Conservation (phyloP, 805 yeast genomes). For the Cyberlindnera maritima region DNA sequence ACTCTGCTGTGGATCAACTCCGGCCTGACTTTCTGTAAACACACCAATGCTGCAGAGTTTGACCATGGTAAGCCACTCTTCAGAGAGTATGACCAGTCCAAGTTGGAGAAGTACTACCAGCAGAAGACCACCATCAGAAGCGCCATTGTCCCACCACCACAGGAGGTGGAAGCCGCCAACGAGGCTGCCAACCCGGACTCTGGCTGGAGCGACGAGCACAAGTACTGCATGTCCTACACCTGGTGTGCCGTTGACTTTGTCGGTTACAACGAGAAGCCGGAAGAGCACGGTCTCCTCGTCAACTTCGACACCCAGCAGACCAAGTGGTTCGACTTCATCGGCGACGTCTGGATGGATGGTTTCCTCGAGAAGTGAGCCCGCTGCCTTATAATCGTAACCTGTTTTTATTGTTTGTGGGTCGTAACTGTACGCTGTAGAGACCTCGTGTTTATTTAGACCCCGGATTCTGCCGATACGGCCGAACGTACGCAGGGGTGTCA, state of each 20-base stretch:
- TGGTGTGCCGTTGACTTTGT: conserved; percentile 46
- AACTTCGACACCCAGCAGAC: conserved; percentile 13
- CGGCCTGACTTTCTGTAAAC: conserved; percentile 61
- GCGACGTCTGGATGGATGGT: conserved; percentile 27
- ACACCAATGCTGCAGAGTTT: conserved; percentile 30
- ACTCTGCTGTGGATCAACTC: conserved; percentile 65
- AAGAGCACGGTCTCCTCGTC: conserved; percentile 15
- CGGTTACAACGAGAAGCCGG: conserved; percentile 31
- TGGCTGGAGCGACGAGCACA: conserved; percentile 36
- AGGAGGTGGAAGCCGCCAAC: conserved; percentile 25
- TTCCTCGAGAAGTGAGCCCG: neutral
- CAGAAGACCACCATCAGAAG: conserved; percentile 31
- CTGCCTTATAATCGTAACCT: too few species aligned
- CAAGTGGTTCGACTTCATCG: conserved; percentile 25
- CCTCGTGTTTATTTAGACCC: too few species aligned
- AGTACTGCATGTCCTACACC: conserved; percentile 37
- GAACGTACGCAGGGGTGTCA: too few species aligned
- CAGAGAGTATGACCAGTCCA: conserved; percentile 26
- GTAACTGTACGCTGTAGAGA: too few species aligned
- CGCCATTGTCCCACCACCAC: conserved; percentile 42
- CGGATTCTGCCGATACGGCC: too few species aligned
- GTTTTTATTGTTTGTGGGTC: too few species aligned
- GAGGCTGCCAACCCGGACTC: conserved; percentile 33
- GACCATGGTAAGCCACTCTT: conserved; percentile 39
- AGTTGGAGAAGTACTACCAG: conserved; percentile 31